phyloP scores from a whole-genome alignment of 371 early-diverging fungal genomes.

The Dentiscutata heterogama region DNA sequence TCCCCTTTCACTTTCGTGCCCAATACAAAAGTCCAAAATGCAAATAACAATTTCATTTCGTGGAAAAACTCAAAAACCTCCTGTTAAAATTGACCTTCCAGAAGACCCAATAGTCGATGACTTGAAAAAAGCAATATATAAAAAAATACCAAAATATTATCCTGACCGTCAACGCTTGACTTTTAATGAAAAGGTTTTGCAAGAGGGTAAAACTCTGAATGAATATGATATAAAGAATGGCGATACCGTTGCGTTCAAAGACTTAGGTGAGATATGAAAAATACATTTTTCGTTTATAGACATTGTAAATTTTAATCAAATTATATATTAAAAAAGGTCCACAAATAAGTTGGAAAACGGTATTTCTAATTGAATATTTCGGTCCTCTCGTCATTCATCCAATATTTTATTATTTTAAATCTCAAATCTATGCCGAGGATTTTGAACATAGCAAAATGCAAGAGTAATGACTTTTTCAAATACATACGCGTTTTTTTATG shows the following conservation, averaged over 20 bases:
- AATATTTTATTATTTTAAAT: slow-evolving; percentile 79
- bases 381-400: slow-evolving; percentile 94
- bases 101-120: slow-evolving; percentile 69
- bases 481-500: not conserved
- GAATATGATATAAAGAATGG: slow-evolving; percentile 71
- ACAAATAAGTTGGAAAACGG: slow-evolving; percentile 95
- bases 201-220: slow-evolving; percentile 65
- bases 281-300: not conserved
- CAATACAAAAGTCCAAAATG: slow-evolving; percentile 37
- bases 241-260: slow-evolving; percentile 80
- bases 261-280: slow-evolving; percentile 64
- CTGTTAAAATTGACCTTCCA: slow-evolving; percentile 71
- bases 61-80: slow-evolving; percentile 58
- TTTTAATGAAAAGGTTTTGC: slow-evolving; percentile 60
- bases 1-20: not conserved
- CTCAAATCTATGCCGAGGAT: slow-evolving; percentile 70
- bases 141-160: slow-evolving; percentile 70
- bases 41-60: slow-evolving; percentile 52
- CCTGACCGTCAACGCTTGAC: slow-evolving; percentile 86
- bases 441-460: slow-evolving; percentile 80
- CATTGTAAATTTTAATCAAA: not conserved
- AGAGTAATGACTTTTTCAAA: slow-evolving; percentile 48
- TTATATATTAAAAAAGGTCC: slow-evolving; percentile 65
- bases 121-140: slow-evolving; percentile 69
- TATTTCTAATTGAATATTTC: slow-evolving; percentile 93